Percentiles rank a stretch among this genome's conserved stretches.
Conservation (phyloP, 768 basidiomycete species). For the Lanmaoa rubissima region DNA sequence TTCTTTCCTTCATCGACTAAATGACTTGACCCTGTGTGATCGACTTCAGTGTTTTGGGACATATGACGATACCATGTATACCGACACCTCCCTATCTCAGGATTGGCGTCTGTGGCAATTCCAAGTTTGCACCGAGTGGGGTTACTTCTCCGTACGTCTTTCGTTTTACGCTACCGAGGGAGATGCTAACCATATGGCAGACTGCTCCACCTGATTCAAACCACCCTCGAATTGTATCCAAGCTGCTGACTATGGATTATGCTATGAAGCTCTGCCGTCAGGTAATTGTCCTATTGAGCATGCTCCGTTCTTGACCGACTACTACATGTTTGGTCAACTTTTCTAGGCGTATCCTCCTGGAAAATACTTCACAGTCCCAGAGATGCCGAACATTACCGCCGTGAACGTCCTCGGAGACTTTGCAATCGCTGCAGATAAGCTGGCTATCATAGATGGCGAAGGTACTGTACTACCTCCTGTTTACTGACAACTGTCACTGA, state of each 20-base stretch:
- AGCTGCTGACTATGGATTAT: slow-evolving; percentile 70
- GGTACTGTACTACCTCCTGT: slow-evolving; percentile 37
- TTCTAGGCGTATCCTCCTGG: slow-evolving; percentile 75
- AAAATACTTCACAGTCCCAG: slow-evolving; percentile 67
- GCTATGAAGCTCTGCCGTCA: slow-evolving; percentile 65
- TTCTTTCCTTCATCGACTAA: background rate
- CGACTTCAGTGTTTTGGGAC: slow-evolving; percentile 80
- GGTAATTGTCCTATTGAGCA: slow-evolving; percentile 29
- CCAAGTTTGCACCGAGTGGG: slow-evolving; percentile 96
- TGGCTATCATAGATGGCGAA: slow-evolving; percentile 90
- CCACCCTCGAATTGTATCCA: slow-evolving; percentile 76
- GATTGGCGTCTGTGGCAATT: slow-evolving; percentile 88
- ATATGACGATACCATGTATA: slow-evolving; percentile 64
- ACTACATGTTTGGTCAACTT: background rate
- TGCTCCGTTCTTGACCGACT: background rate
- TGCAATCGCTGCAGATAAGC: slow-evolving; percentile 69
- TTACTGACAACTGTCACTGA: background rate
- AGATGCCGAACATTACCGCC: slow-evolving; percentile 71
- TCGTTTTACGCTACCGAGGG: background rate
- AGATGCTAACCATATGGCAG: slow-evolving; percentile 33
- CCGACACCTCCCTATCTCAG: slow-evolving; percentile 58
- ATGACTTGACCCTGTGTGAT: background rate
- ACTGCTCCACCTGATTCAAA: slow-evolving; percentile 71
- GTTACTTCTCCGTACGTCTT: slow-evolving; percentile 74
- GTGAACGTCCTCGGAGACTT: slow-evolving; percentile 89